Evolutionary conservation across 345 rosid genomes (phyloP), one percentile per base, ranked within the genome.

Genomic region (Sisymbrium irio): DNA sequence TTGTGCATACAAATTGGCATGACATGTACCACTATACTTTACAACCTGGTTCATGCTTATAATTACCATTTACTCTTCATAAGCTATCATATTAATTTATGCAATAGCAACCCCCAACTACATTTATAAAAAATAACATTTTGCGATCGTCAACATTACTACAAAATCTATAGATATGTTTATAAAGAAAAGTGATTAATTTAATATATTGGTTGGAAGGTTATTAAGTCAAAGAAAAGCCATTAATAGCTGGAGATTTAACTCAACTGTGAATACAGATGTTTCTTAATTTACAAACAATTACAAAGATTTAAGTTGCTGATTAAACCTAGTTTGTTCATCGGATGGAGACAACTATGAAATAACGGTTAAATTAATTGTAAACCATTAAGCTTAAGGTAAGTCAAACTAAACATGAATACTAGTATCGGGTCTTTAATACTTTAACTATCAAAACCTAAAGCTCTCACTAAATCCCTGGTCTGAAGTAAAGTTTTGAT

Each of bases 201-300:
- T n/a, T 67, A 67, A 30, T 75, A 75, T 50, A 51, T 67, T 61
- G 32, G 78, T 60, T 75, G 78, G 69, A 75, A 59, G 28, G 67
- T 67, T 67, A 51, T 59, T 67, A 59, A 75, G 74, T 75, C 78
- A 75, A 67, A 75, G 74, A 67, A 75, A 75, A 59, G 47, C 37
- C 73, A 67, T 75, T 67, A 75, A 22, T 75, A 51, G 69, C 74
- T 53, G 49, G 58, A 53, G 18, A 68, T 51, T 60, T 51, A 22
- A 75, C 62, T 41, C 11, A 17, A 20, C 25, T 33, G 46, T 51
- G 17, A 39, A 49, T 39, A 51, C 46, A 60, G 11, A 50, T 68
- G 63, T 61, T 50, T 67, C 47, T 67, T 67, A 58, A 39, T 51
- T n/a, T 63, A 35, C 46, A 42, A 22, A 62, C 45, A 51, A 49